Percentiles rank a stretch among this genome's conserved stretches.
Evolutionary conservation across 257 asterid genomes (phyloP).

Genomic region (Verbena officinalis): DNA sequence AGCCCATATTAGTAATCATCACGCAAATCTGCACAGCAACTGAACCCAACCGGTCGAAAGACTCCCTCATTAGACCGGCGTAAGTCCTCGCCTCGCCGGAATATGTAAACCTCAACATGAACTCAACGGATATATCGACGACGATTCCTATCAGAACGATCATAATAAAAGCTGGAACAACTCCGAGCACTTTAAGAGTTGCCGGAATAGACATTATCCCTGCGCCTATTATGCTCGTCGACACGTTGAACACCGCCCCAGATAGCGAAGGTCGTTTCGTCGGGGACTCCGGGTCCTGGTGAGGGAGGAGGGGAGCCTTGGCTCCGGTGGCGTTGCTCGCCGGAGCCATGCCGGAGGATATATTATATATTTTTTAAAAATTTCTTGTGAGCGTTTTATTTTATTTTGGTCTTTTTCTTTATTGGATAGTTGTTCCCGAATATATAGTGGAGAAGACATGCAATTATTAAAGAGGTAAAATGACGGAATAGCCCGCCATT

Average conservation of each 20-base stretch:
- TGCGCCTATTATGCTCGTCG: conserved; percentile 93
- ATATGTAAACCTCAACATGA: conserved; percentile 80
- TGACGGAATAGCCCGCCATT: conserved; percentile 28
- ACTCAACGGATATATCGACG: conserved; percentile 86
- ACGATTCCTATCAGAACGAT: conserved; percentile 56
- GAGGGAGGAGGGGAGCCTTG: conserved; percentile 59
- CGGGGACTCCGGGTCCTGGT: conserved; percentile 1
- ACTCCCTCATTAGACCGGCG: conserved; percentile 87
- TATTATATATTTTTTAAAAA: neutral
- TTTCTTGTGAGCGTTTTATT: neutral
- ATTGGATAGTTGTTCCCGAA: neutral
- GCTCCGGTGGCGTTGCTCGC: conserved; percentile 47
- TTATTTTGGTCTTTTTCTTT: too few species aligned
- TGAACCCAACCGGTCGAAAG: conserved; percentile 75
- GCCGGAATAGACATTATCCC: conserved; percentile 99
- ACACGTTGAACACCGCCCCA: conserved; percentile 87
- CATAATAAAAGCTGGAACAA: conserved; percentile 72
- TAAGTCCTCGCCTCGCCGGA: conserved; percentile 79
- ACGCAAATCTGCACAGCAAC: conserved; percentile 76
- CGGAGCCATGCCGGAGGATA: conserved; percentile 58
- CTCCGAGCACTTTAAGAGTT: conserved; percentile 83
- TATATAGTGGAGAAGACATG: neutral
- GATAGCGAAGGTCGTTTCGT: conserved; percentile 43
- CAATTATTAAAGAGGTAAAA: conserved; percentile 30
- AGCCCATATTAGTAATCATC: conserved; percentile 83